Evolutionary conservation across 1,139 yeast species (phyloP).

Genomic region (Yamadazyma buinensis): DNA sequence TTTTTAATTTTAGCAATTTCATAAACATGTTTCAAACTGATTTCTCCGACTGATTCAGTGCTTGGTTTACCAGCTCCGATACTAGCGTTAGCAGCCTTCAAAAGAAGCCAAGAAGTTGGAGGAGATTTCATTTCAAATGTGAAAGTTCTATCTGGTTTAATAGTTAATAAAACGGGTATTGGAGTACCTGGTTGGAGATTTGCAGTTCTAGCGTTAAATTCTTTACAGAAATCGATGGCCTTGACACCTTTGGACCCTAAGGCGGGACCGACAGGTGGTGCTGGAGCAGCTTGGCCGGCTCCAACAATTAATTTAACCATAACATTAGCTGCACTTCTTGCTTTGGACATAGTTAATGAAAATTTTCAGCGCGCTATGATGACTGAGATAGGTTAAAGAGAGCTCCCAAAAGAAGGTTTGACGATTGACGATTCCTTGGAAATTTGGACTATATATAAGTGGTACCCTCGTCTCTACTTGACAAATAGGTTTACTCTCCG

Average conservation of each 20-base stretch:
- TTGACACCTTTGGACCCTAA: conserved; percentile 98
- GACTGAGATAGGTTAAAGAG: too few relatives aligned
- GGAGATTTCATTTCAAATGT: conserved; percentile 87
- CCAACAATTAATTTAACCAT: conserved; percentile 89
- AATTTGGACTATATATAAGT: background rate
- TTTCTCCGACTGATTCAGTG: conserved; percentile 55
- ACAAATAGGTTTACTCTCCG: too few relatives aligned
- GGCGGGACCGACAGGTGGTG: conserved; percentile 99
- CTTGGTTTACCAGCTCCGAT: conserved; percentile 70
- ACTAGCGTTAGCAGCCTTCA: conserved; percentile 78
- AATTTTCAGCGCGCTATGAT: conserved; percentile 3
- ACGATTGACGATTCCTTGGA: too few relatives aligned
- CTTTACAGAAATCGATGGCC: conserved; percentile 97
- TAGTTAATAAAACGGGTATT: conserved; percentile 78
- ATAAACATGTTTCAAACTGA: conserved; percentile 84
- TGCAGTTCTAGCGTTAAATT: conserved; percentile 95
- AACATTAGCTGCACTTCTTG: conserved; percentile 31
- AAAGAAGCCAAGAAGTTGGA: conserved; percentile 81
- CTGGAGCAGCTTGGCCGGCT: conserved; percentile 99
- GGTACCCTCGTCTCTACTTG: too few relatives aligned
- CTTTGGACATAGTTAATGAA: conserved; percentile 26
- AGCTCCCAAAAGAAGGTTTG: too few relatives aligned
- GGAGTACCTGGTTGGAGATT: conserved; percentile 82
- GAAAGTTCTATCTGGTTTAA: conserved; percentile 90
- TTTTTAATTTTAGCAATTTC: conserved; percentile 94